Percentiles rank a stretch among this genome's conserved stretches.
phyloP scores from a whole-genome alignment of 805 yeast genomes.

The Nakazawaea ishiwadae region DNA sequence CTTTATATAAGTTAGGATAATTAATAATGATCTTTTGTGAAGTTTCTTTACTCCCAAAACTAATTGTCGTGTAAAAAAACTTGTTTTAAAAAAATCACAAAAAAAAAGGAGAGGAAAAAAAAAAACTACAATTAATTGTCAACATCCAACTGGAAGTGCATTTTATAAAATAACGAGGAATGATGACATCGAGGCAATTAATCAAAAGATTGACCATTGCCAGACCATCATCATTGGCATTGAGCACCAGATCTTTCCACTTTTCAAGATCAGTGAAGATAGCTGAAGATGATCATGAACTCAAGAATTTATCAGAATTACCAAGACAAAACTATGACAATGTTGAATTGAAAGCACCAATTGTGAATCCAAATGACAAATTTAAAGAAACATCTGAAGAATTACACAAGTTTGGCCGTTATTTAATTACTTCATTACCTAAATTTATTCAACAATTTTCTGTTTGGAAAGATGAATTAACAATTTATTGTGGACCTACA shows the following conservation, averaged over 20 bases:
- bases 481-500: constrained; percentile 68
- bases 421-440: constrained; percentile 73
- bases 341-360: constrained; percentile 35
- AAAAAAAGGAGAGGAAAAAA: not conserved
- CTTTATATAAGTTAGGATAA: no score
- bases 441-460: constrained; percentile 78
- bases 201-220: not conserved
- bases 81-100: not conserved
- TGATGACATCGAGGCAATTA: not conserved
- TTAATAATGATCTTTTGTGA: no score
- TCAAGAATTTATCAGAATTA: constrained; percentile 24
- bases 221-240: not conserved
- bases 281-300: constrained; percentile 4
- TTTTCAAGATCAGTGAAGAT: not conserved
- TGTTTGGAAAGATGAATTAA: constrained; percentile 89
- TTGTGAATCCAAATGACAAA: constrained; percentile 75
- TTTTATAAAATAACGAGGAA: not conserved
- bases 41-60: no score
- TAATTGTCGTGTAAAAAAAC: not conserved
- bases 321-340: constrained; percentile 26
- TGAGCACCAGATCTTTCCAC: not conserved
- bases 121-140: not conserved
- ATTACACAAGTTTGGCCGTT: constrained; percentile 76
- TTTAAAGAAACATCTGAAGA: constrained; percentile 64
- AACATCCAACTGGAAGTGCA: no score